A percentile compares a stretch with the other conserved stretches of the same genome.
These are phyloP conservation scores for Maudiozyma pseudohumilis DNA, from an alignment of 805 yeast genomes.

Conservation along the genomic window DNA sequence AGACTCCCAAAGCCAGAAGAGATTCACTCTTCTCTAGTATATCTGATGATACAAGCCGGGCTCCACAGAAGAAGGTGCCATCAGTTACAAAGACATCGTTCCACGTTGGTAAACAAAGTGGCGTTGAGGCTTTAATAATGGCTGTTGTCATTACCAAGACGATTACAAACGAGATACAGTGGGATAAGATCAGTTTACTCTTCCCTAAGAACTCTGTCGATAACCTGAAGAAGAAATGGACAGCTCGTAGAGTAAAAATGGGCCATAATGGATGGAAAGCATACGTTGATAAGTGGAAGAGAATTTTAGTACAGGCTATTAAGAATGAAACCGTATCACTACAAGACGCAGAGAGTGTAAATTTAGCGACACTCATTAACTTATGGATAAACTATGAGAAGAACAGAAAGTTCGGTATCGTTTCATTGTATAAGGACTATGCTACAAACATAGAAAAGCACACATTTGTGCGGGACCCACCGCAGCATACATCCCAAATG, in stretches of 20 bases:
- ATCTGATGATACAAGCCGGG: not conserved
- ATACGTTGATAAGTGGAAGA: constrained; percentile 54
- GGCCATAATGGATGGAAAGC: constrained; percentile 51
- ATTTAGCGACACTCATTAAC: constrained; percentile 43
- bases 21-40: constrained; percentile 1
- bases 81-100: constrained; percentile 4
- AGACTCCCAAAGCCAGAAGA: not conserved
- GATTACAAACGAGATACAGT: constrained; percentile 50
- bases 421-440: constrained; percentile 26
- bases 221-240: constrained; percentile 56
- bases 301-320: constrained; percentile 48
- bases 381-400: constrained; percentile 56
- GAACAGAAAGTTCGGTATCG: constrained; percentile 10
- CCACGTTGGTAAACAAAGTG: constrained; percentile 31
- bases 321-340: constrained; percentile 42
- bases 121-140: constrained; percentile 48
- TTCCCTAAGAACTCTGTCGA: constrained; percentile 36
- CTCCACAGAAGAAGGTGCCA: not conserved
- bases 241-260: constrained; percentile 41
- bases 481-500: constrained; percentile 20
- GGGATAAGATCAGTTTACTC: constrained; percentile 47
- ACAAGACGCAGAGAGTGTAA: constrained; percentile 41
- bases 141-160: constrained; percentile 61
- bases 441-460: constrained; percentile 41
- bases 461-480: constrained; percentile 31